These are phyloP conservation scores for Colletotrichum spaethianum DNA, from an alignment of 2,329 filamentous ascomycete genomes.

Conservation along the genomic window DNA sequence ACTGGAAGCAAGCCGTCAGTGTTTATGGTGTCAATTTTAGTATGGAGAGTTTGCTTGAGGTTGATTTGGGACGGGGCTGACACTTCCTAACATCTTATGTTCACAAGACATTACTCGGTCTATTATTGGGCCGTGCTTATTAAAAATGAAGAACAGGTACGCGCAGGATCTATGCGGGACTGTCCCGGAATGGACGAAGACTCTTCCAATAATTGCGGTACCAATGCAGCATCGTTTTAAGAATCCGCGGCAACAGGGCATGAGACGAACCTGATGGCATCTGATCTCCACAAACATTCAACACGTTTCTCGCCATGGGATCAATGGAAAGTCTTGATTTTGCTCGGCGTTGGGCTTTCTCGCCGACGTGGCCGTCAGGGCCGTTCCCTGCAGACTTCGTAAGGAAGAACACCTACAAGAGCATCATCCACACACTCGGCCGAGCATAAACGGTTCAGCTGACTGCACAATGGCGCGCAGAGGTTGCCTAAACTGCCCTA, in stretches of 20 bases:
- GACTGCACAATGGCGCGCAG: constrained; percentile 1
- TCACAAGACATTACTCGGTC: neutral
- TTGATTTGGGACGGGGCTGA: neutral
- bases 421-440: neutral
- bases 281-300: neutral
- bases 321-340: neutral
- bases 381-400: neutral
- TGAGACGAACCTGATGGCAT: neutral
- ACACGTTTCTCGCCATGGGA: neutral
- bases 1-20: neutral
- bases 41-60: neutral
- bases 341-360: neutral
- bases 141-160: neutral
- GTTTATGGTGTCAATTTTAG: too few species aligned
- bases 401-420: neutral
- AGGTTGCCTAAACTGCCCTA: constrained; percentile 14
- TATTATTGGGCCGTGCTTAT: neutral
- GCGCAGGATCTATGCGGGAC: neutral
- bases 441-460: neutral
- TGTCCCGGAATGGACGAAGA: neutral
- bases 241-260: neutral
- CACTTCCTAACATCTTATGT: neutral
- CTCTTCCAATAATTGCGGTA: neutral
- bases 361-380: neutral
- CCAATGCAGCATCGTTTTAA: neutral